phyloP scores from a whole-genome alignment of 768 basidiomycete genomes.

The Mycena rosella region DNA sequence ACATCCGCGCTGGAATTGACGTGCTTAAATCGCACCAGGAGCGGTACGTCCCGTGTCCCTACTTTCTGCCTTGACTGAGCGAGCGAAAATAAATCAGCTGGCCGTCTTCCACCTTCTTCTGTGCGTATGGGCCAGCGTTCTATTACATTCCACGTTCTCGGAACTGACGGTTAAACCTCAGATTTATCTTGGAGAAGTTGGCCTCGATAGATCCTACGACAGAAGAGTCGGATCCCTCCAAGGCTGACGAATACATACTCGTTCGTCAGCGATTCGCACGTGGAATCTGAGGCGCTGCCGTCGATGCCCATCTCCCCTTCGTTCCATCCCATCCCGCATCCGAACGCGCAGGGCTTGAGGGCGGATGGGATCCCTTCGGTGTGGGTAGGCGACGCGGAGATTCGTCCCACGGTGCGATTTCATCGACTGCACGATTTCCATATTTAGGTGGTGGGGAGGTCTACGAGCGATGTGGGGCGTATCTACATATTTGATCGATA shows the following conservation, averaged over 20 bases:
- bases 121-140: neutral
- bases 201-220: neutral
- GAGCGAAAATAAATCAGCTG: neutral
- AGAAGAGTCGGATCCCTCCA: too few species aligned
- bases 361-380: neutral
- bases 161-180: neutral
- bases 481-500: too few species aligned
- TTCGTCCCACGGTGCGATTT: neutral
- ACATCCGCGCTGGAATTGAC: neutral
- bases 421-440: too few species aligned
- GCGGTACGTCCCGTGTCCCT: neutral
- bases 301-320: neutral
- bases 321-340: too few species aligned
- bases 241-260: neutral
- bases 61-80: neutral
- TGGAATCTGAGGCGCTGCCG: neutral
- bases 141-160: neutral
- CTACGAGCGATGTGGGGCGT: too few species aligned
- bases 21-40: conserved; percentile 1
- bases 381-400: conserved; percentile 14
- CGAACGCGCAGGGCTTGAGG: neutral
- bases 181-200: neutral
- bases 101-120: conserved; percentile 1
- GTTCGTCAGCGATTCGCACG: neutral
- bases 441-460: too few species aligned